Evolutionary conservation across 371 early-diverging fungal genomes (phyloP), one percentile per base, ranked within the genome.

Genomic region (Actinomortierella wolfii): DNA sequence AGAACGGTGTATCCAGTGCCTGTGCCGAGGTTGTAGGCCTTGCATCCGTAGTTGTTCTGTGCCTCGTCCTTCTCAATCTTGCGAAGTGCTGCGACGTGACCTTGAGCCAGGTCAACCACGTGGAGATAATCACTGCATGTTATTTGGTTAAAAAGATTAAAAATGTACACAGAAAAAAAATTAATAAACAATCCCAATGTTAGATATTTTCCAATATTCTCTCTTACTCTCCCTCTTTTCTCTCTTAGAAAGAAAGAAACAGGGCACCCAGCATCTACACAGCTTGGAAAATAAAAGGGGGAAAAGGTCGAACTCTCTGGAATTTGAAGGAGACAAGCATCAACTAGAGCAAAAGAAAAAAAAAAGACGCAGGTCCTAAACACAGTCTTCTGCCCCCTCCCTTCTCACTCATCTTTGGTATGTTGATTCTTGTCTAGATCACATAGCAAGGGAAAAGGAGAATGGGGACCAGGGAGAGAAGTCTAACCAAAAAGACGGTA

Each of bases 1-100:
- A 93, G 73, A 64, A 96, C 96, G 14, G 94, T 83, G 77, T 82
- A 87, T n/a, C 95, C 95, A 9, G 77, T 67, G 47, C 96, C 96
- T 5, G 92, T 90, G 24, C 96, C 96, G 34, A 96, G 76, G 68
- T 96, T 96, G 70, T 88, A 95, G 1, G 89, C 83, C 60, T 82
- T 81, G 67, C 89, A 90, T 23, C 85, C 81, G 43, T 77, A 82
- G 15, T 78, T 64, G 34, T 77, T 80, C 20, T 52, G 54, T 40
- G 62, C 53, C 28, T 64, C 54, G 2, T 77, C 70, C 42, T 68
- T 68, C 25, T 80, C 78, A 56, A 93, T 74, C 48, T 89, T 85
- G 53, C 83, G 78, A 39, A 95, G 75, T 1, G 96, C 95, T 3
- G 82, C 82, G 4, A 94, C 81, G 70, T 96, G 96, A 1, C 94